A percentile compares a stretch with the other conserved stretches of the same genome.
phyloP scores from a whole-genome alignment of 345 rosid genomes.

The Cardamine resedifolia region DNA sequence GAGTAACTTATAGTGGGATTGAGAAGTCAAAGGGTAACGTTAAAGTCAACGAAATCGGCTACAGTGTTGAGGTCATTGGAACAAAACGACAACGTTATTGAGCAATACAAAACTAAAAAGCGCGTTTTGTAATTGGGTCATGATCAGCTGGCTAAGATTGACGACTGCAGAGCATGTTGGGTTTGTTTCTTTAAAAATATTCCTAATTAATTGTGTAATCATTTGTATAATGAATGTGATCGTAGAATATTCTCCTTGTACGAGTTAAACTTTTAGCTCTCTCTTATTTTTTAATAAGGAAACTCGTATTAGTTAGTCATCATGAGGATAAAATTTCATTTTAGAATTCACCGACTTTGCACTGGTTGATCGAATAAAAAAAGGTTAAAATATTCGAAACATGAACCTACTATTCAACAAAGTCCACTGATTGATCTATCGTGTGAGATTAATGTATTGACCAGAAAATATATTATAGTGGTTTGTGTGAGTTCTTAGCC shows the following conservation, averaged over 20 bases:
- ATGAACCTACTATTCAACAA: background rate
- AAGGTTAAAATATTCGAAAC: background rate
- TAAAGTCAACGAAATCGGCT: slow-evolving; percentile 23
- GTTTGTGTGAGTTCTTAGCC: background rate
- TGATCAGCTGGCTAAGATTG: slow-evolving; percentile 13
- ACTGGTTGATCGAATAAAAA: background rate
- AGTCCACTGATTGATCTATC: background rate
- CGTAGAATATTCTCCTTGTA: background rate
- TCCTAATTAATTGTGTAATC: slow-evolving; percentile 1
- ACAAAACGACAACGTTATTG: slow-evolving; percentile 5
- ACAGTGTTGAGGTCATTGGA: slow-evolving; percentile 10
- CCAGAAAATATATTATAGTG: background rate
- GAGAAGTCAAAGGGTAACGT: slow-evolving; percentile 12
- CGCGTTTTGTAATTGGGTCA: slow-evolving; percentile 22
- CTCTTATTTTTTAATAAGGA: background rate
- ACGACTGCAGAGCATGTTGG: slow-evolving; percentile 17
- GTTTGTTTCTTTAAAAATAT: slow-evolving; percentile 2
- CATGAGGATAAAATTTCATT: background rate
- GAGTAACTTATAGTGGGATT: slow-evolving; percentile 12
- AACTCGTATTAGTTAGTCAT: background rate
- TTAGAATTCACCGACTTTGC: slow-evolving; percentile 14
- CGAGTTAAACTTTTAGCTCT: background rate
- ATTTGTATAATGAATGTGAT: slow-evolving; percentile 1
- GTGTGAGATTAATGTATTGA: background rate
- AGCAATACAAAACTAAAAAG: background rate